phyloP scores from a whole-genome alignment of 768 basidiomycete genomes.

The Hortiboletus flavorubellus region DNA sequence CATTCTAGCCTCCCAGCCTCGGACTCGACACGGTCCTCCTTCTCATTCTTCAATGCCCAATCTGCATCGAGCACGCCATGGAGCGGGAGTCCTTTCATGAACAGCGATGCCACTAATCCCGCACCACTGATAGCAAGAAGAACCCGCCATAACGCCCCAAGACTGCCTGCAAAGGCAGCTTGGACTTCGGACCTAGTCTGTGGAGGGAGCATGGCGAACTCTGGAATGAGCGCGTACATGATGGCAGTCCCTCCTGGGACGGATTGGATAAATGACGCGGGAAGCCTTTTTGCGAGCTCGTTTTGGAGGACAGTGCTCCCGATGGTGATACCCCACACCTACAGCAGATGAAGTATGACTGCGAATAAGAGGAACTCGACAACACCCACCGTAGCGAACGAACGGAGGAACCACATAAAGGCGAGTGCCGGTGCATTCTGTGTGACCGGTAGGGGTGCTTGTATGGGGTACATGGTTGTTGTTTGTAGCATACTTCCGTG shows the following conservation, averaged over 20 bases:
- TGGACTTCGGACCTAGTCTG: slow-evolving; percentile 35
- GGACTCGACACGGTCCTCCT: too few species aligned
- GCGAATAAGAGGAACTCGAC: neutral
- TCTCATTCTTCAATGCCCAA: neutral
- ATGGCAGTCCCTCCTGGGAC: slow-evolving; percentile 39
- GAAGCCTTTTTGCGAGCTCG: slow-evolving; percentile 31
- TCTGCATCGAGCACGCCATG: neutral
- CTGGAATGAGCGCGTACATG: slow-evolving; percentile 45
- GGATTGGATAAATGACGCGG: slow-evolving; percentile 33
- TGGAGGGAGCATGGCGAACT: slow-evolving; percentile 33
- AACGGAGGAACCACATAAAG: slow-evolving; percentile 1
- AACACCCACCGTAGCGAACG: slow-evolving; percentile 29
- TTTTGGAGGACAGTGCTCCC: neutral
- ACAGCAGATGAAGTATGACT: neutral
- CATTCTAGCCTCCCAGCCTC: too few species aligned
- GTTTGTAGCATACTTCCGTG: neutral
- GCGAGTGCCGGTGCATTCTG: neutral
- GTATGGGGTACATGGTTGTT: slow-evolving; percentile 36
- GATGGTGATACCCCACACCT: neutral
- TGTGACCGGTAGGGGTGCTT: neutral
- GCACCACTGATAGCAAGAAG: slow-evolving; percentile 33
- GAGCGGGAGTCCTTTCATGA: slow-evolving; percentile 5
- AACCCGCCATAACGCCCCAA: slow-evolving; percentile 31
- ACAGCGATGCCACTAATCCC: slow-evolving; percentile 1
- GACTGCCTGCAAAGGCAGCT: slow-evolving; percentile 22